Evolutionary conservation across 768 basidiomycete genomes (phyloP), one percentile per base, ranked within the genome.

Genomic region (Boletus tylopilopsis): DNA sequence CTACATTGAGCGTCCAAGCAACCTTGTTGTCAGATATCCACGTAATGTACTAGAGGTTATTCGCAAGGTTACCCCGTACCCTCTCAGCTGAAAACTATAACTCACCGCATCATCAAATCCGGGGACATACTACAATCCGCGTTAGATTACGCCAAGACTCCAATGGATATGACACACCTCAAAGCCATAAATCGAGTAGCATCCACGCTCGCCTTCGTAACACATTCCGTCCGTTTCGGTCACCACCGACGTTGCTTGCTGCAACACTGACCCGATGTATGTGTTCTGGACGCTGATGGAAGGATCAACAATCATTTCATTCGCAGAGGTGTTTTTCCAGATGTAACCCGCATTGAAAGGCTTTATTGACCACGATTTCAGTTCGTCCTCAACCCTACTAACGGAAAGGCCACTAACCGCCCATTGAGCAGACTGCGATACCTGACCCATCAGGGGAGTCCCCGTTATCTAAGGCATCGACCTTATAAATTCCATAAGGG

Each of bases 351-450:
- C 77, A 60, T 94, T 80, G 68, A 88, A 91, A 11, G 92, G 92
- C 80, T 86, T 53, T 45, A 45, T 36, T 16, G 37, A 29, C 15
- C 2, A 18, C 10, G n/a, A 39, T 32, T 27, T 25, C 27, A 30
- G 29, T 49, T 11, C 44, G 38, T 41, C 33, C 39, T 35, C 22
- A 32, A 15, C 45, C 38, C 35, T 5, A 13, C 44, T 43, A 41
- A 39, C 39, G 38, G 47, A 44, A 42, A 56, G 58, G 15, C 18
- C 12, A 76, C 84, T 62, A 54, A 86, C 85, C 55, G 81, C 85
- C 82, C 84, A 89, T 67, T 95, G 92, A 22, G 80, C 87, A 13
- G 84, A 87, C 64, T 94, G 90, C 12, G 90, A 92, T 16, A 94
- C 90, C 51, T 81, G 75, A 12, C 76, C 79, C 6, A 63, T 50